A percentile compares a stretch with the other conserved stretches of the same genome.
Evolutionary conservation across 75 land plant genomes (phyloP).

Genomic region (Cupressus sempervirens): DNA sequence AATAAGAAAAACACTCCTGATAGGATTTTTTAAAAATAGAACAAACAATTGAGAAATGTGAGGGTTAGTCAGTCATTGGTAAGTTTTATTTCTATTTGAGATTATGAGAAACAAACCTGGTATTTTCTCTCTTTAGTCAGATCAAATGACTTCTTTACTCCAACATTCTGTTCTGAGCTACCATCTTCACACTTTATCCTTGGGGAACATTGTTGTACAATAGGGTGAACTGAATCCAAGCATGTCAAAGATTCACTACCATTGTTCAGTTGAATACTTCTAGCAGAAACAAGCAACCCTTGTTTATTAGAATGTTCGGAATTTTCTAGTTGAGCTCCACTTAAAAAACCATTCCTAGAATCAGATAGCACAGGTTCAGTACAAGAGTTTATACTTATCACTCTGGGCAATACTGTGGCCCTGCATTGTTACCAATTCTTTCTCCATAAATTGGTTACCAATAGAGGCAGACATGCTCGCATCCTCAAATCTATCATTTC

Average conservation of each 20-base stretch:
- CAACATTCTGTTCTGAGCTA: not conserved
- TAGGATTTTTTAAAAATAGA: not conserved
- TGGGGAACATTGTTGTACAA: not conserved
- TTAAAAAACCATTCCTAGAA: not conserved
- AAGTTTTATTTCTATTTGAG: not conserved
- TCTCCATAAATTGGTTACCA: not conserved
- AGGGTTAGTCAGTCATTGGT: not conserved
- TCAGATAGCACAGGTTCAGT: not conserved
- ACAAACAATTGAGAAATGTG: not conserved
- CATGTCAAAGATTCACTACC: no score
- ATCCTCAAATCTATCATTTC: not conserved
- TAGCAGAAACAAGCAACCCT: not conserved
- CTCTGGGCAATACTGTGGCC: no score
- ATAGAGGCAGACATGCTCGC: not conserved
- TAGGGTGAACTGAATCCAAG: not conserved
- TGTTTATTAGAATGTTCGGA: not conserved
- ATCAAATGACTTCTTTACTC: not conserved
- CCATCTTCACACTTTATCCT: not conserved
- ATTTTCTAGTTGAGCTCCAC: constrained; percentile 1
- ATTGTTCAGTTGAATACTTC: no score
- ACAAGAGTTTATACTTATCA: not conserved
- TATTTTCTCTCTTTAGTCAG: not conserved
- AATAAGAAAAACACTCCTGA: not conserved
- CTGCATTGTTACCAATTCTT: not conserved
- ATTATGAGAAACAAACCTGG: not conserved